A percentile compares a stretch with the other conserved stretches of the same genome.
phyloP scores from a whole-genome alignment of 768 basidiomycete genomes.

The Pholiota conissans region DNA sequence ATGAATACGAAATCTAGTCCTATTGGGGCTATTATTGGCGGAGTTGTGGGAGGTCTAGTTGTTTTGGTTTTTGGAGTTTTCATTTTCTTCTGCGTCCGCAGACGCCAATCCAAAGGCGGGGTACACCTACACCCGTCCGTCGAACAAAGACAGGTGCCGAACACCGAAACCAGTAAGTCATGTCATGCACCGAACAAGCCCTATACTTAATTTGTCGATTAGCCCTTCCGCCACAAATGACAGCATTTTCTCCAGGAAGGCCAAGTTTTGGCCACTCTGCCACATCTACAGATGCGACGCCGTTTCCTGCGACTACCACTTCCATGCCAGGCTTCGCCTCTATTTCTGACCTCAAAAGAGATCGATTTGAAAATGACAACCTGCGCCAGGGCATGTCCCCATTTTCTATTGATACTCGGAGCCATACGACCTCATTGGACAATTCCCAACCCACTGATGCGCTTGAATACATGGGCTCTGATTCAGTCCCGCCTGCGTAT shows the following conservation, averaged over 20 bases:
- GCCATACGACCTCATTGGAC: not conserved
- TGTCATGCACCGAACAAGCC: not conserved
- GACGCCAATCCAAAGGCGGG: not conserved
- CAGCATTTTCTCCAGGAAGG: not conserved
- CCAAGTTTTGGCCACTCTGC: not conserved
- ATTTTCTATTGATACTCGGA: not conserved
- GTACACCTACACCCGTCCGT: not conserved
- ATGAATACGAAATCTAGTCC: not conserved
- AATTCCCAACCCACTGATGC: not conserved
- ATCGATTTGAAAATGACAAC: not conserved
- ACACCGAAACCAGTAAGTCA: not conserved
- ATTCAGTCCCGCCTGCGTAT: constrained; percentile 3
- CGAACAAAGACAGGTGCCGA: not conserved
- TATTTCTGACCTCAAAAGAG: not conserved
- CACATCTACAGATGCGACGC: not conserved
- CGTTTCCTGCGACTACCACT: not conserved
- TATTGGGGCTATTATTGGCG: constrained; percentile 11
- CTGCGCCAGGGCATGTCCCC: not conserved
- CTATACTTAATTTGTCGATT: not conserved
- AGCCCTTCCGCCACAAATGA: not conserved
- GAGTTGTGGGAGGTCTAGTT: not conserved
- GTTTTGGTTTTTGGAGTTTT: not conserved
- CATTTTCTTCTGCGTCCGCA: not conserved
- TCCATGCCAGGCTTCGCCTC: not conserved
- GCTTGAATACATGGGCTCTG: not conserved